Base-by-base conservation (phyloP, 176 grass and related monocot genomes). In the Hyparrhenia diplandra region DNA sequence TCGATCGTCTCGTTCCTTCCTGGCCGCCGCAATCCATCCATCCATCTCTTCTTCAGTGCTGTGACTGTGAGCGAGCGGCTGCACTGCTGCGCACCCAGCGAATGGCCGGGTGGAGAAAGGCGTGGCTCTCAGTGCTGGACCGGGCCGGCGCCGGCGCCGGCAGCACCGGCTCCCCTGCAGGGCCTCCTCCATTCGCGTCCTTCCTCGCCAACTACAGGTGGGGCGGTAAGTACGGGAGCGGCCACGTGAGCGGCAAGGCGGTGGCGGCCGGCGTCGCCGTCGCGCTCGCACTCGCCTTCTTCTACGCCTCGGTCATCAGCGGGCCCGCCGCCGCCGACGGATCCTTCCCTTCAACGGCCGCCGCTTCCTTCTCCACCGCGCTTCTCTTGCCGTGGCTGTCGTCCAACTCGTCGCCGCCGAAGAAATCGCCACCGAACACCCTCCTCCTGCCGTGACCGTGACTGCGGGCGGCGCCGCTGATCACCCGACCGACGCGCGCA, bases 91-190 rank as follows among this genome's bases (percentile, higher is more conserved):
- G 31, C 11, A 1, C 40, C 18, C 13, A 17, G 36, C 28, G 75
- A 21, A 80, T 85, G 82, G 63, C 70, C 9, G 87, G 76, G 76
- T 85, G 82, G 82, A 89, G 77, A 77, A 88, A 89, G 40, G 87
- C 71, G 70, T 70, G 62, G 54, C 52, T 81, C 31, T 75, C 87
- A 17, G 54, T 45, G 54, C 71, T 76, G 32, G 87, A 69, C 42
- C 63, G 71, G 5, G 25, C 55, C 20, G 71, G 13, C 20, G 71
- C 20, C 39, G 68, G 46, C 20, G 31, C 69, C 81, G 13, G 76
- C 2, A 47, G 75, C 81, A 52, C 7, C 24, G 69, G 71, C 13
- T 80, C 82, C 2, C 43, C 14, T 46, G 54, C 82, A 28, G 71
- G 51, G 28, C 57, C 57, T 13, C 63, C 69, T 63, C 70, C 75